These are phyloP conservation scores for Yamadazyma nakazawae DNA, from an alignment of 805 yeast species.

Conservation along the genomic window DNA sequence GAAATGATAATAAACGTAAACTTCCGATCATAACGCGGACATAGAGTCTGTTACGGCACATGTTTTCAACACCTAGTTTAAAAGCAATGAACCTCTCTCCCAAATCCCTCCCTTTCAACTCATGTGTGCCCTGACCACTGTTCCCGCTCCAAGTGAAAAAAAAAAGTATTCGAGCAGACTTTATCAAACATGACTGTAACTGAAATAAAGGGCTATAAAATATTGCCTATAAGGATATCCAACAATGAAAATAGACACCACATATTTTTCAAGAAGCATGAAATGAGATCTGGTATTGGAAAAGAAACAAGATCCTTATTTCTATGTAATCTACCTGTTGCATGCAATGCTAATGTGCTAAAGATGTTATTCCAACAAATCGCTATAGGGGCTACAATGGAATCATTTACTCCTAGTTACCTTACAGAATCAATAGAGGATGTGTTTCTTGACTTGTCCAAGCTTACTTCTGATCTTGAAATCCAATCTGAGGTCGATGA, in stretches of 20 bases:
- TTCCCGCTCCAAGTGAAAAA: slow-evolving; percentile 1
- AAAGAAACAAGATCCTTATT: slow-evolving; percentile 62
- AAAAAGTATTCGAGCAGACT: slow-evolving; percentile 8
- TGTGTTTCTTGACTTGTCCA: slow-evolving; percentile 50
- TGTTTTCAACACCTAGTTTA: no score
- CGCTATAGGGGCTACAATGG: slow-evolving; percentile 64
- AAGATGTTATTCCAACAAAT: slow-evolving; percentile 56
- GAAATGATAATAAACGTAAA: no score
- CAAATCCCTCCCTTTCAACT: no score
- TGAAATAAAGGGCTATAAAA: slow-evolving; percentile 57
- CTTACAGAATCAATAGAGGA: slow-evolving; percentile 44
- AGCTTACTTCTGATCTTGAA: slow-evolving; percentile 56
- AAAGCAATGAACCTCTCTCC: not conserved
- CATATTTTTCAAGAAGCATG: slow-evolving; percentile 65
- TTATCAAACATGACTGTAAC: slow-evolving; percentile 9
- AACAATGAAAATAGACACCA: slow-evolving; percentile 47
- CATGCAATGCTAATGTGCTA: slow-evolving; percentile 49
- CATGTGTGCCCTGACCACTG: slow-evolving; percentile 4
- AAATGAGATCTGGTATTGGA: slow-evolving; percentile 38
- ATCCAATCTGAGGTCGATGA: slow-evolving; percentile 19
- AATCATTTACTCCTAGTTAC: slow-evolving; percentile 35
- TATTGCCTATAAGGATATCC: slow-evolving; percentile 47
- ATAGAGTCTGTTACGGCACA: no score
- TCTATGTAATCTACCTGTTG: slow-evolving; percentile 70
- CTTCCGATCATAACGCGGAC: no score